phyloP scores from a whole-genome alignment of 225 moss, liverwort and hornwort species.

The Physcomitrellopsis africana region DNA sequence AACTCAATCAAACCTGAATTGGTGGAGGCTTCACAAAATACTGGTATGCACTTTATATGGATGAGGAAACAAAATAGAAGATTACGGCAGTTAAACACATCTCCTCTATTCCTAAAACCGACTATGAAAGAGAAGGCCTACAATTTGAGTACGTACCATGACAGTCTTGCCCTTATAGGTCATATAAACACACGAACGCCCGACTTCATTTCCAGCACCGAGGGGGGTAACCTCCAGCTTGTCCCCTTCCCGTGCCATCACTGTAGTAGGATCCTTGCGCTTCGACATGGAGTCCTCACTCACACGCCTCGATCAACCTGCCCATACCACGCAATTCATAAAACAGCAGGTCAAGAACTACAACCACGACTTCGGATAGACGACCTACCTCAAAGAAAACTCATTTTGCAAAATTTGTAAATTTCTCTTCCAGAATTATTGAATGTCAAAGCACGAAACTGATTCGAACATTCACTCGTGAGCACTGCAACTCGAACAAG shows the following conservation, averaged over 20 bases:
- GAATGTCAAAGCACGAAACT: no score
- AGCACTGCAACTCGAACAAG: no score
- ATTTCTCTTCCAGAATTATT: no score
- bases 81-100: not conserved
- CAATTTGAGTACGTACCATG: conserved; percentile 50
- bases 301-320: conserved; percentile 1
- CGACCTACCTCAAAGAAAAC: no score
- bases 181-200: conserved; percentile 96
- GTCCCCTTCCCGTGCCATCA: conserved; percentile 71
- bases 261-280: conserved; percentile 72
- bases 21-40: not conserved
- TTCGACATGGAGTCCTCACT: conserved; percentile 65
- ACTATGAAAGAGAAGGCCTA: not conserved
- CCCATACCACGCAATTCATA: not conserved
- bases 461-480: no score
- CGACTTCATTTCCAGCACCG: conserved; percentile 97
- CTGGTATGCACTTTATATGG: not conserved
- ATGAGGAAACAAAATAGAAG: not conserved
- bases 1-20: not conserved
- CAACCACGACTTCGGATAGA: no score
- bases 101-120: not conserved
- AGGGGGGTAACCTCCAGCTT: conserved; percentile 93
- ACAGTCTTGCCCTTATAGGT: conserved; percentile 99
- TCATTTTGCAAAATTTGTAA: no score
- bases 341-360: no score